Evolutionary conservation across 2,329 filamentous ascomycete species (phyloP).

Genomic region (Madurella fahalii): DNA sequence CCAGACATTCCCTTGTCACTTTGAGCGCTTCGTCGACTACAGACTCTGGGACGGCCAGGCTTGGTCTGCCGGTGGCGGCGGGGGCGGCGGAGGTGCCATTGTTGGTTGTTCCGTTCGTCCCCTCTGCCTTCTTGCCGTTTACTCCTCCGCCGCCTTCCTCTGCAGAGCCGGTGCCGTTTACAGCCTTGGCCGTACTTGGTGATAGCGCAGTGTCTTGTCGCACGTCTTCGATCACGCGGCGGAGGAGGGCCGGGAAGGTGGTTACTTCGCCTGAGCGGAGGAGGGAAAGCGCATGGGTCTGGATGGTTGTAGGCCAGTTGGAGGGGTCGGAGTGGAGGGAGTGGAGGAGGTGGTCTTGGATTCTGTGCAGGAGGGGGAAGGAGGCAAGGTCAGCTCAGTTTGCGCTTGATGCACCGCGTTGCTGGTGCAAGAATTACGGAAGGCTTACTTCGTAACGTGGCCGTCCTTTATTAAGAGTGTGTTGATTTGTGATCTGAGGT

Average conservation of each 20-base stretch:
- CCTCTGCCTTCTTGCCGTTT: slow-evolving; percentile 31
- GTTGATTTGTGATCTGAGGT: slow-evolving; percentile 61
- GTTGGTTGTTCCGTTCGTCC: slow-evolving; percentile 27
- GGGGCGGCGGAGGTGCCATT: slow-evolving; percentile 12
- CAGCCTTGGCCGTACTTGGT: slow-evolving; percentile 29
- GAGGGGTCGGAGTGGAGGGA: slow-evolving; percentile 54
- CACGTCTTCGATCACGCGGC: slow-evolving; percentile 59
- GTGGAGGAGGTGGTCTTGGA: slow-evolving; percentile 62
- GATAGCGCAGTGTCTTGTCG: slow-evolving; percentile 43
- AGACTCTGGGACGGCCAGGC: slow-evolving; percentile 53
- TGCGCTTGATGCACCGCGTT: neutral
- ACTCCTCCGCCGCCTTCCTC: slow-evolving; percentile 29
- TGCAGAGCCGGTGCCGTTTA: slow-evolving; percentile 31
- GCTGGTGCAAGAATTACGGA: slow-evolving; percentile 3
- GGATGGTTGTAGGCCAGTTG: slow-evolving; percentile 61
- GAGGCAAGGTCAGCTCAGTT: slow-evolving; percentile 1
- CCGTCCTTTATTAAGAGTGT: slow-evolving; percentile 54
- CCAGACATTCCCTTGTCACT: slow-evolving; percentile 55
- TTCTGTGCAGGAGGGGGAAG: slow-evolving; percentile 41
- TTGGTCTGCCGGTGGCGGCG: slow-evolving; percentile 24
- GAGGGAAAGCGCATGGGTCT: slow-evolving; percentile 56
- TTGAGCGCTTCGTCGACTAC: slow-evolving; percentile 62
- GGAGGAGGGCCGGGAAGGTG: slow-evolving; percentile 58
- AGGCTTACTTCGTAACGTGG: slow-evolving; percentile 53
- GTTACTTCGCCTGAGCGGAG: slow-evolving; percentile 57